Conservation (phyloP, 2,329 filamentous ascomycete genomes). For the Pyricularia pennisetigena region DNA sequence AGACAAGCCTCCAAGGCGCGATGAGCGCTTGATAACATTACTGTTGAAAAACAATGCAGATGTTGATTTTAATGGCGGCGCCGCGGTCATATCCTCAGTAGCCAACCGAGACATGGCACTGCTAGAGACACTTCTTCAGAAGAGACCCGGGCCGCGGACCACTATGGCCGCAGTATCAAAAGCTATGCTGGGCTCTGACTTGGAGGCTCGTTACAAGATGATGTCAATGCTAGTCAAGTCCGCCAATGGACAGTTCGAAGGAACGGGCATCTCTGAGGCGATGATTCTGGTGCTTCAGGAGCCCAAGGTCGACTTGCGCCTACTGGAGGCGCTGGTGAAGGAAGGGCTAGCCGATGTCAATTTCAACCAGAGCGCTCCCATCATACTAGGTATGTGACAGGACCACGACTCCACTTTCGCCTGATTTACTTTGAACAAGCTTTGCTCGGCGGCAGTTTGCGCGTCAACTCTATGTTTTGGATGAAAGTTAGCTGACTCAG, state of each 20-base stretch:
- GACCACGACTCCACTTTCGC: background rate
- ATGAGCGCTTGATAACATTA: conserved; percentile 40
- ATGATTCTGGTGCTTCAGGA: conserved; percentile 31
- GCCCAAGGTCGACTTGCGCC: conserved; percentile 37
- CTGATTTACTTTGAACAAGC: background rate
- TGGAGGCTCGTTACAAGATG: conserved; percentile 33
- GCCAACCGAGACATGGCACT: conserved; percentile 35
- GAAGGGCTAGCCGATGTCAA: conserved; percentile 45
- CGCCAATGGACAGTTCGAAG: conserved; percentile 23
- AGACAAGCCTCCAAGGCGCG: conserved; percentile 34
- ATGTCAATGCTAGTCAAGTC: conserved; percentile 34
- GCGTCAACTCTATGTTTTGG: background rate
- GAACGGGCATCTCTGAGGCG: conserved; percentile 30
- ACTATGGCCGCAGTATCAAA: conserved; percentile 35
- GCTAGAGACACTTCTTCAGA: conserved; percentile 31
- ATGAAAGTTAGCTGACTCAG: background rate
- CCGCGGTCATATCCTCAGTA: conserved; percentile 38
- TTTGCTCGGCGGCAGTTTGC: background rate
- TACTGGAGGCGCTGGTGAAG: conserved; percentile 37
- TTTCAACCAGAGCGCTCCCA: conserved; percentile 29
- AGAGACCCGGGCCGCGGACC: conserved; percentile 34
- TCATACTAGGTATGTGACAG: conserved; percentile 23
- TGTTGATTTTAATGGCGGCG: conserved; percentile 41
- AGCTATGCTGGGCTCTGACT: conserved; percentile 35
- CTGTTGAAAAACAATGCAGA: conserved; percentile 42